Base-by-base conservation (phyloP, 176 grass and related monocot species). In the Pharus latifolius region DNA sequence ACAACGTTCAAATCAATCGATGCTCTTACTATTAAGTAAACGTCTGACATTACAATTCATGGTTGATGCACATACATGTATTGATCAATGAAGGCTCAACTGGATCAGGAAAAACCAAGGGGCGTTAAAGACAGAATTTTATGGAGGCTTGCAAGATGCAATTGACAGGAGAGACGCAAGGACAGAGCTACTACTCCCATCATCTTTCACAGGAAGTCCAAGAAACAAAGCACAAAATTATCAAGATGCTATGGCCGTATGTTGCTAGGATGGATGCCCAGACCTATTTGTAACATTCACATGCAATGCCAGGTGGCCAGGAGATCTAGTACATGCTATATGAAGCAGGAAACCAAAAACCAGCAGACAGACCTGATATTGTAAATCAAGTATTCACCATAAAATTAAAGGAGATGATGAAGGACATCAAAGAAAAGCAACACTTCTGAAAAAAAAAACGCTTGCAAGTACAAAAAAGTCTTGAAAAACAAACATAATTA, bases 151-250 rank as follows among this genome's bases (percentile, higher is more conserved):
- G 0, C 7, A 17, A 17, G 45, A 65, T 15, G 45, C 67, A 6
- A 20, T 74, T 0, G 18, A 32, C 1, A 0, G 16, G 45, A 38
- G 48, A 16, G 69, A 82, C 55, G 49, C 27, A 0, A 11, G 8
- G 29, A 50, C 13, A 0, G 23, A 22, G 3, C 12, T 35, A n/a
- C 53, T 83, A 40, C 4, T 77, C 1, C 44, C 72, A 19, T 58
- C 81, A 27, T 45, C 31, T 32, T 68, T 16, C 63, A 31, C 22
- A 22, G 35, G 46, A 3, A 63, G 65, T 6, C 42, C 54, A 17
- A 41, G 55, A 54, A 38, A 83, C 35, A 67, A 66, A 12, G 57
- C 48, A 3, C 44, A 77, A 2, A 83, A 83, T 42, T 67, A 74
- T 24, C 60, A 82, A 16, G 78, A 67, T 40, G 49, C 59, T 17